phyloP scores from a whole-genome alignment of 208 protist species.

The Leishmania amazonensis region DNA sequence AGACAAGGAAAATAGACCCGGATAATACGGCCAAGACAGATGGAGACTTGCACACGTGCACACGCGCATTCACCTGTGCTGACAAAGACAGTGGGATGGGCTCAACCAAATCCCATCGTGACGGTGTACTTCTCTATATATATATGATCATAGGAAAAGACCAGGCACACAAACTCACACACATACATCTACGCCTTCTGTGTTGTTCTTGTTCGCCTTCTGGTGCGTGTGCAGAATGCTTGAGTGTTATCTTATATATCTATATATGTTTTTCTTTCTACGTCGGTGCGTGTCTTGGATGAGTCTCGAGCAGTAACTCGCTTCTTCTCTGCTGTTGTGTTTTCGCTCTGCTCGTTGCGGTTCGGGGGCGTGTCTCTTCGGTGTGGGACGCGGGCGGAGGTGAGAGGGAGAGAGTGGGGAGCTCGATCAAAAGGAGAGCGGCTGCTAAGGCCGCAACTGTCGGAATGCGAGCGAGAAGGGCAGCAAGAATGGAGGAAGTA shows the following conservation, averaged over 20 bases:
- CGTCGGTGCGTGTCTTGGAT: neutral
- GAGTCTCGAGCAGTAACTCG: neutral
- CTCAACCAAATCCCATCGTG: neutral
- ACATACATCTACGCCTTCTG: neutral
- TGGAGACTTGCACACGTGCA: conserved; percentile 5
- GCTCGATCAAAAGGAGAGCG: neutral
- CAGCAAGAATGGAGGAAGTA: neutral
- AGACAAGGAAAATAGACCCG: neutral
- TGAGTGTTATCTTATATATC: neutral
- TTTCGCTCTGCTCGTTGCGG: neutral
- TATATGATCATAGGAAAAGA: neutral
- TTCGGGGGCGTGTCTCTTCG: neutral
- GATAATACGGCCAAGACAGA: neutral
- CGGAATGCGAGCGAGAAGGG: neutral
- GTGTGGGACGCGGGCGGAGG: neutral
- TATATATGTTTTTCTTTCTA: neutral
- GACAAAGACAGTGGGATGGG: neutral
- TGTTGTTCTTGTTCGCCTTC: neutral
- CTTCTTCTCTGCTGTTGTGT: neutral
- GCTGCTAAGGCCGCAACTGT: neutral
- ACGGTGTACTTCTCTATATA: no score
- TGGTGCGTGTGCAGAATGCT: neutral
- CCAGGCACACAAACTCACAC: neutral
- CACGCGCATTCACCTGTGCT: neutral
- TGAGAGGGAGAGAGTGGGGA: neutral